These are phyloP conservation scores for Isoetes taiwanensis DNA, from an alignment of 75 land plant genomes.

Conservation along the genomic window DNA sequence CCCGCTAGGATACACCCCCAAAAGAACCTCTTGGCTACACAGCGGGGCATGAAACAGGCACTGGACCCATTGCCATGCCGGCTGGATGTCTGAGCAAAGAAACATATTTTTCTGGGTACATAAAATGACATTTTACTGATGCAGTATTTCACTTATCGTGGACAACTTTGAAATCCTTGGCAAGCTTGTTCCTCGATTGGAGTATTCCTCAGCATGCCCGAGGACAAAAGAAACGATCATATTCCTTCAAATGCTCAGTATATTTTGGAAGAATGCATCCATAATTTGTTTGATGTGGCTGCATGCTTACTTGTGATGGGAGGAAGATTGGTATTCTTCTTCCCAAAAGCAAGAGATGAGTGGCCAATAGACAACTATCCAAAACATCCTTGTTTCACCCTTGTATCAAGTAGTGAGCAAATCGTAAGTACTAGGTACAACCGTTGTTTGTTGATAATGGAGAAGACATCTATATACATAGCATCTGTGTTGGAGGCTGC, in stretches of 20 bases:
- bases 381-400: constrained; percentile 70
- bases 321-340: constrained; percentile 91
- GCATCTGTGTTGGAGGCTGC: constrained; percentile 53
- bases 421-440: constrained; percentile 81
- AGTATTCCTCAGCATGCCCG: too few relatives aligned
- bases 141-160: too few relatives aligned
- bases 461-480: constrained; percentile 52
- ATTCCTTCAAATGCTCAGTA: constrained; percentile 96
- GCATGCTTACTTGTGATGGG: constrained; percentile 73
- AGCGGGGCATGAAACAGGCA: too few relatives aligned
- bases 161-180: too few relatives aligned
- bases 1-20: too few relatives aligned
- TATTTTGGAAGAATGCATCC: constrained; percentile 75
- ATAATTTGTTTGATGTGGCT: constrained; percentile 86
- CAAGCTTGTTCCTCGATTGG: too few relatives aligned
- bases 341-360: constrained; percentile 62
- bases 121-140: too few relatives aligned
- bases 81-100: too few relatives aligned
- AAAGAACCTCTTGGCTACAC: too few relatives aligned
- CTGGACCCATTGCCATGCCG: too few relatives aligned
- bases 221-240: constrained; percentile 73
- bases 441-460: constrained; percentile 81
- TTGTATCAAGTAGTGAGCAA: constrained; percentile 60
- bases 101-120: too few relatives aligned
- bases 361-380: constrained; percentile 33